Conservation (phyloP, 805 yeast species). For the Candida broadrunensis region DNA sequence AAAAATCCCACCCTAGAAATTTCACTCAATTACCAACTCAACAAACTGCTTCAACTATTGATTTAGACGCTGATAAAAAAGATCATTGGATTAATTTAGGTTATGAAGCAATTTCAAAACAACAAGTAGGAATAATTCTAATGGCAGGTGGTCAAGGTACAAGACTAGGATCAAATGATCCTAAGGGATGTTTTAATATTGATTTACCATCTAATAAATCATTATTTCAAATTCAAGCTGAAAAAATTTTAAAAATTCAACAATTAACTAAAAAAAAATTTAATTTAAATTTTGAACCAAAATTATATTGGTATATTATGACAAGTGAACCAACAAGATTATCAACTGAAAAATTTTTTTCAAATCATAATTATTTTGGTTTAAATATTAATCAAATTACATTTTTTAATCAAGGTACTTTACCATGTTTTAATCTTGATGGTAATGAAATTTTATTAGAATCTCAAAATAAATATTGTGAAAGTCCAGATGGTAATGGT, state of each 20-base stretch:
- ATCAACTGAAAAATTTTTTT: constrained; percentile 72
- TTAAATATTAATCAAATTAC: constrained; percentile 54
- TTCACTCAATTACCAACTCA: constrained; percentile 50
- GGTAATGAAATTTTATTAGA: constrained; percentile 72
- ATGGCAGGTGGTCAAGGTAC: constrained; percentile 99
- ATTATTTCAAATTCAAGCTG: constrained; percentile 90
- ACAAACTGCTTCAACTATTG: constrained; percentile 48
- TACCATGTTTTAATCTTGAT: constrained; percentile 77
- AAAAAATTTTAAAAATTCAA: constrained; percentile 67
- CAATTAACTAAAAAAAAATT: constrained; percentile 40
- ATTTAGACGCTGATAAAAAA: constrained; percentile 28
- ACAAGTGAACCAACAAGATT: constrained; percentile 84
- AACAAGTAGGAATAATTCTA: constrained; percentile 82
- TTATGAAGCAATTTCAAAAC: constrained; percentile 59
- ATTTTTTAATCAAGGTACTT: constrained; percentile 91
- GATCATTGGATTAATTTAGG: constrained; percentile 53
- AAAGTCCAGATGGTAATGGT: constrained; percentile 98
- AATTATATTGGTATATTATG: constrained; percentile 80
- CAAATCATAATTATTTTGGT: constrained; percentile 66
- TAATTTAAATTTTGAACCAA: constrained; percentile 8
- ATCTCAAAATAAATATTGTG: constrained; percentile 53
- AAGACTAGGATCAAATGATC: constrained; percentile 81
- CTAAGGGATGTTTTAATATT: constrained; percentile 93
- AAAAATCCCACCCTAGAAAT: constrained; percentile 16
- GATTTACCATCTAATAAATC: constrained; percentile 81